Evolutionary conservation across 1,284 basidiomycete species (phyloP), one percentile per base, ranked within the genome.

Genomic region (Ganoderma sinense): DNA sequence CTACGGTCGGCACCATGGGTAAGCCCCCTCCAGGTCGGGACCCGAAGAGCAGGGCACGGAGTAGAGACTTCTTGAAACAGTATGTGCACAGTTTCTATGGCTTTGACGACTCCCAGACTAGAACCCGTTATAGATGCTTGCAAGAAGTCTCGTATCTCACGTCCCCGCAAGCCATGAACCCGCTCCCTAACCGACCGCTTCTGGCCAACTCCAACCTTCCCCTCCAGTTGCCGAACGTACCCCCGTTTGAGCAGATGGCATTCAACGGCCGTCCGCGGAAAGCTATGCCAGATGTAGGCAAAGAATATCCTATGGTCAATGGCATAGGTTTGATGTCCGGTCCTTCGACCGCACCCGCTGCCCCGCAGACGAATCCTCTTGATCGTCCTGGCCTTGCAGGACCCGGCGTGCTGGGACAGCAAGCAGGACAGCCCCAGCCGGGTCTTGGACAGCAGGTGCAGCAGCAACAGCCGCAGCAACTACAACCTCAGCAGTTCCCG

Each of bases 61-160:
- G 96, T 84, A 88, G 97, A 69, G 98, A 99, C 73, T 99, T 99
- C 81, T 88, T 99, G 75, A 99, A 99, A 82, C 97, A 99, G 90
- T 96, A 76, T 75, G 93, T 87, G 26, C 51, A 51, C 59, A 8
- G 53, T 33, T 66, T 60, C 51, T 65, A 23, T 69, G 29, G 29
- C 55, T 33, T 7, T 61, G 59, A 26, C 29, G 60, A 29, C 36
- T 39, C 41, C 56, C 69, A 43, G 70, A 72, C 73, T 55, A 43
- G 70, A 72, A 72, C 56, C 53, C 68, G 48, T 62, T 68, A 20
- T 73, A 95, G 94, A 83, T 98, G 98, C 82, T 85, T 99, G 45
- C 97, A 99, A 84, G 97, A 99, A 85, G 96, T 99, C 75, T 95
- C 96, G 10, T 99, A 99, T 81, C 86, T 99, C 65, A 99, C 97